Percentiles rank a stretch among this genome's conserved stretches.
These are phyloP conservation scores for Stygiomarasmius scandens DNA, from an alignment of 1,284 basidiomycete species.

Conservation along the genomic window DNA sequence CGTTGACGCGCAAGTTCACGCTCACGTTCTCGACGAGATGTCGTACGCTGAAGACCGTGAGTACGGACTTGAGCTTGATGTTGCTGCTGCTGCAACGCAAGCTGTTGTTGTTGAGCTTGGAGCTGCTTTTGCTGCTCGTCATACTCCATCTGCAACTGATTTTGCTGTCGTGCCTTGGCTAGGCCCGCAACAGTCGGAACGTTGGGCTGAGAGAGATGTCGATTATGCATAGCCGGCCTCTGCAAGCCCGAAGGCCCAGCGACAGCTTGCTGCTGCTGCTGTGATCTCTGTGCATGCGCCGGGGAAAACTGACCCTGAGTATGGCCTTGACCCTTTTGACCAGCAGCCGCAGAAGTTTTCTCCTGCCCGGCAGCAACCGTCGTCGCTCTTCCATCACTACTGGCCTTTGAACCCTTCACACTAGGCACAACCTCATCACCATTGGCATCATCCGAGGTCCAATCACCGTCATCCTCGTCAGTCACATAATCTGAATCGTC, in stretches of 20 bases:
- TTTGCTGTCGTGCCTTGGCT: constrained; percentile 8
- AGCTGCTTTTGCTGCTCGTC: constrained; percentile 2
- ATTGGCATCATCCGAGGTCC: constrained; percentile 9
- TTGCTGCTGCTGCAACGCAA: constrained; percentile 14
- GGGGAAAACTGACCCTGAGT: neutral
- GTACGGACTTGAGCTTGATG: constrained; percentile 19
- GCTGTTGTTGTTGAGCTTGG: constrained; percentile 17
- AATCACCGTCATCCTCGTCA: constrained; percentile 51
- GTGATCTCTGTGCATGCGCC: neutral
- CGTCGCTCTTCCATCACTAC: neutral
- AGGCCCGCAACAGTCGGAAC: constrained; percentile 20
- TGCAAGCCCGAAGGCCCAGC: neutral
- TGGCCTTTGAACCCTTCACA: constrained; percentile 14
- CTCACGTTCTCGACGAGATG: constrained; percentile 3
- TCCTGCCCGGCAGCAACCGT: neutral
- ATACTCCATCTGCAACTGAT: neutral
- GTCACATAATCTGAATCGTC: constrained; percentile 6
- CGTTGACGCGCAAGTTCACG: constrained; percentile 19
- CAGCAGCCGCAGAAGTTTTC: neutral
- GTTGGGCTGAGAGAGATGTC: constrained; percentile 14
- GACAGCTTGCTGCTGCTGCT: neutral
- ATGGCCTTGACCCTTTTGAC: neutral
- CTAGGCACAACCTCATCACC: constrained; percentile 12
- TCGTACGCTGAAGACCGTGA: neutral
- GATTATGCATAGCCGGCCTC: neutral